phyloP scores from a whole-genome alignment of 768 basidiomycete species.

The Tricholoma saponaceum region DNA sequence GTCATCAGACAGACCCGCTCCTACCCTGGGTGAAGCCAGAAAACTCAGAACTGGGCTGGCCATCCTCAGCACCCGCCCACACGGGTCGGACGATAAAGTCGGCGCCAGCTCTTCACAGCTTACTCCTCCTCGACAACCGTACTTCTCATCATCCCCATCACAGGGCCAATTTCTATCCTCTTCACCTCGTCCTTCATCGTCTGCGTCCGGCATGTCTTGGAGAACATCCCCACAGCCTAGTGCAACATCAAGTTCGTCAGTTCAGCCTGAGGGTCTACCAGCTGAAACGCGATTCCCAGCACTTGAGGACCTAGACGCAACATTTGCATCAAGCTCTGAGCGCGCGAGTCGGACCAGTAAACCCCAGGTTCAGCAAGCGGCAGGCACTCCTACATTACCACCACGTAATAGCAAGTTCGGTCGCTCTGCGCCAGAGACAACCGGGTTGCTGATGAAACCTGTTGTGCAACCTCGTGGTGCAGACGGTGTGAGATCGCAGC shows the following conservation, averaged over 20 bases:
- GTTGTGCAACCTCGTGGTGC: conserved; percentile 15
- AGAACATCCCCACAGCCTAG: conserved; percentile 24
- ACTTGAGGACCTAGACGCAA: conserved; percentile 75
- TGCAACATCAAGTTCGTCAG: conserved; percentile 27
- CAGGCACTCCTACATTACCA: conserved; percentile 5
- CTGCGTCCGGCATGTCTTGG: conserved; percentile 26
- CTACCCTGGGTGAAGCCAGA: conserved; percentile 74
- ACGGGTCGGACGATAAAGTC: conserved; percentile 21
- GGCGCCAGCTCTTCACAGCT: conserved; percentile 22
- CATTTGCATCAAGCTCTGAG: conserved; percentile 29
- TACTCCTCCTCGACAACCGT: conserved; percentile 31
- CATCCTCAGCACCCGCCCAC: conserved; percentile 34
- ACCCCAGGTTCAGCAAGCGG: conserved; percentile 5
- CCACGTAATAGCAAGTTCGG: conserved; percentile 6
- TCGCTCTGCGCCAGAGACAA: conserved; percentile 3
- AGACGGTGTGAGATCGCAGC: conserved; percentile 51
- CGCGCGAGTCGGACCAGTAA: conserved; percentile 5
- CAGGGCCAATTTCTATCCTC: conserved; percentile 30
- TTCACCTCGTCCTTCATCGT: conserved; percentile 20
- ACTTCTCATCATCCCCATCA: conserved; percentile 19
- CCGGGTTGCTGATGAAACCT: conserved; percentile 17
- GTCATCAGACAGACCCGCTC: conserved; percentile 43
- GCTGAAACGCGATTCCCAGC: conserved; percentile 83
- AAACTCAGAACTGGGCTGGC: conserved; percentile 69
- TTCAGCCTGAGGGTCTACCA: conserved; percentile 37